Base-by-base conservation (phyloP, 192 early-diverging fungal genomes). In the Linnemannia exigua region DNA sequence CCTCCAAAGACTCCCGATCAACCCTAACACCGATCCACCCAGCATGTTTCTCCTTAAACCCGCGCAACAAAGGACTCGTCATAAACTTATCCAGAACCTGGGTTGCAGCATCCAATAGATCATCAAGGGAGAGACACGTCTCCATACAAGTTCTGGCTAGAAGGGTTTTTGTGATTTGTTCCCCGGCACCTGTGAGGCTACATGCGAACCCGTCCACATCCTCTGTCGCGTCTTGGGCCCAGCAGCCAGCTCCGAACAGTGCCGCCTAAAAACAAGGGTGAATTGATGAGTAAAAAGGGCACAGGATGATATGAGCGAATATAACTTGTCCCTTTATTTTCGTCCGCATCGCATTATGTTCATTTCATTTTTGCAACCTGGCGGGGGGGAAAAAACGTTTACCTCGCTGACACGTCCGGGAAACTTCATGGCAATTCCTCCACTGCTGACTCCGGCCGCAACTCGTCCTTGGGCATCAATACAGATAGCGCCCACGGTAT, bases 401-500 rank as follows among this genome's bases (percentile, higher is more conserved):
- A 92, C 94, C 89, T 98, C 96, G 20, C 97, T 96, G 20, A 98
- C 88, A 8, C 97, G 89, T 2, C 97, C 97, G 0, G 96, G 94
- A 22, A 89, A 88, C 76, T 98, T 98, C 31, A 98, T 89, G 2
- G 94, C 92, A 70, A 98, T 96, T 0, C 97, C 97, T 31, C 97
- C 97, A 67, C 94, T 96, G 80, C 94, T 96, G 1, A 98, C 97
- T 3, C 94, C 96, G 1, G 95, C 87, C 0, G 93, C 90, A 20
- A 96, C 82, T 66, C 90, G 88, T 11, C 96, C 96, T 14, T 69
- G 33, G 7, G 20, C 20, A 75, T 96, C 95, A 5, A 96, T 84
- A 68, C 93, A 95, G 67, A 98, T 92, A 0, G 95, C 96, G 1
- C 97, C 97, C 4, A 98, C 96, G n/a, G 97, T 98, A 74, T 98